phyloP scores from a whole-genome alignment of 345 rosid genomes.

The Stellera chamaejasme region DNA sequence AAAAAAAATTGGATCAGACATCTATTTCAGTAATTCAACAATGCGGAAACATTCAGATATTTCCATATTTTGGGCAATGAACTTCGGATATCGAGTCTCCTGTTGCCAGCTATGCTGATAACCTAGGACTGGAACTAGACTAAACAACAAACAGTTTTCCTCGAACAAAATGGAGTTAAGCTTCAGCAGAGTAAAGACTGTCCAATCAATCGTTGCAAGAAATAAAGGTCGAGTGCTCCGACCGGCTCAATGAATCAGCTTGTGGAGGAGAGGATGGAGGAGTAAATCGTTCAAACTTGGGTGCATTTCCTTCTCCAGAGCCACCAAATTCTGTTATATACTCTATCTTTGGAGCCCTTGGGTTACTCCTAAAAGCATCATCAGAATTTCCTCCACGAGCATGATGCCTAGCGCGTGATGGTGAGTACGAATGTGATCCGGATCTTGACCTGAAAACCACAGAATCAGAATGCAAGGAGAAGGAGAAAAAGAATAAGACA shows the following conservation, averaged over 20 bases:
- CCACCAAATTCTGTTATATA: slow-evolving; percentile 94
- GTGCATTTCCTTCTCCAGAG: slow-evolving; percentile 51
- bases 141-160: slow-evolving; percentile 44
- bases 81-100: slow-evolving; percentile 55
- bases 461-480: not conserved
- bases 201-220: slow-evolving; percentile 94
- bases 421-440: slow-evolving; percentile 76
- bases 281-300: slow-evolving; percentile 72
- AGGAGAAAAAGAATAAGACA: not conserved
- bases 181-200: slow-evolving; percentile 71
- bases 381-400: slow-evolving; percentile 52
- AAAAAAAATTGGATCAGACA: slow-evolving; percentile 36
- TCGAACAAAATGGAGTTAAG: slow-evolving; percentile 60
- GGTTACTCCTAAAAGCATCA: slow-evolving; percentile 49
- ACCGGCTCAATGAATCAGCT: slow-evolving; percentile 72
- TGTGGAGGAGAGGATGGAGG: slow-evolving; percentile 89
- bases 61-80: slow-evolving; percentile 24
- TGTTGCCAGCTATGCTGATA: slow-evolving; percentile 41
- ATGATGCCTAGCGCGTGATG: slow-evolving; percentile 59
- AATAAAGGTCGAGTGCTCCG: slow-evolving; percentile 98
- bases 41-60: slow-evolving; percentile 15
- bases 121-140: slow-evolving; percentile 40
- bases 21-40: slow-evolving; percentile 15
- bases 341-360: slow-evolving; percentile 73
- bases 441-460: slow-evolving; percentile 50